Conservation (phyloP, 208 protist genomes). For the Trypanosomatidae sp. region DNA sequence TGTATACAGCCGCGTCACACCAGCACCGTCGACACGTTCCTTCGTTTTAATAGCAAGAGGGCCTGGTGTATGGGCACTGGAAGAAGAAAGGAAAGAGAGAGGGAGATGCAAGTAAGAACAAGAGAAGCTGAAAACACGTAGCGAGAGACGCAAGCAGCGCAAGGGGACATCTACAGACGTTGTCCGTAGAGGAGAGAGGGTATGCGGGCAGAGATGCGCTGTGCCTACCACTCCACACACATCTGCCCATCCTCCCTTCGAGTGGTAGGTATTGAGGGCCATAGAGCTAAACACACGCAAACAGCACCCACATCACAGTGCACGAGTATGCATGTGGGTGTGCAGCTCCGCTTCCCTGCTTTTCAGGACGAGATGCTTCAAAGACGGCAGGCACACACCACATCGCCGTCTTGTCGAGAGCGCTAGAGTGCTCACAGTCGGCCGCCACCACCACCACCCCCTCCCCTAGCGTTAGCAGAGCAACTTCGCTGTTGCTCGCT, state of each 20-base stretch:
- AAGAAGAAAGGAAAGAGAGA: not conserved
- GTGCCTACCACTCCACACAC: conserved; percentile 21
- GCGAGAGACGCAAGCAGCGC: not conserved
- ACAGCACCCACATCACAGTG: not conserved
- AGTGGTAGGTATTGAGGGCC: conserved; percentile 6
- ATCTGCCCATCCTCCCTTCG: not conserved
- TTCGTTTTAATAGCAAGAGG: conserved; percentile 16
- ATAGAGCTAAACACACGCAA: conserved; percentile 28
- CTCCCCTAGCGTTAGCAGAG: not conserved
- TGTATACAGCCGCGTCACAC: not conserved
- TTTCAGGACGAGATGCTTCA: not conserved
- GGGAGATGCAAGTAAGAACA: conserved; percentile 11
- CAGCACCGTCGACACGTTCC: not conserved
- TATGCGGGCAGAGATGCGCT: conserved; percentile 11
- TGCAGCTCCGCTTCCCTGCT: not conserved
- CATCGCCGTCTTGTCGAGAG: not conserved
- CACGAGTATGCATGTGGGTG: not conserved
- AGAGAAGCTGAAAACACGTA: not conserved
- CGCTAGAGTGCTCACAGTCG: not conserved
- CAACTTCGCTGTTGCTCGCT: not conserved
- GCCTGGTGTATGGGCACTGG: not conserved
- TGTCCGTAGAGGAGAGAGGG: not conserved
- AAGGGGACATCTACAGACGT: not conserved
- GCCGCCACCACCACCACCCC: not conserved
- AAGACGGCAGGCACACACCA: not conserved